A percentile compares a stretch with the other conserved stretches of the same genome.
phyloP scores from a whole-genome alignment of 306 rosid species.

The Fragaria vesca region DNA sequence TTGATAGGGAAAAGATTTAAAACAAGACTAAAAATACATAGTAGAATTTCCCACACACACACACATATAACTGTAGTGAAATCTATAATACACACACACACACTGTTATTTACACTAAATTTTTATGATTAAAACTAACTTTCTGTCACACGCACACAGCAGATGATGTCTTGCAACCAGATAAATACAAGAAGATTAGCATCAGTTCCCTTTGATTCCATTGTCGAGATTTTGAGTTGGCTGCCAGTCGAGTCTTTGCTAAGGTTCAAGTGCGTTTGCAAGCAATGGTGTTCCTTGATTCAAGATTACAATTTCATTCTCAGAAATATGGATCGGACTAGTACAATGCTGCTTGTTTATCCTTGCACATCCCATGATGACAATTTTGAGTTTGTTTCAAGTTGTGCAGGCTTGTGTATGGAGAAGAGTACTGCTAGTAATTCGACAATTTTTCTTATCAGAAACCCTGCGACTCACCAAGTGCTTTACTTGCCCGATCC shows the following conservation, averaged over 20 bases:
- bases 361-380: not conserved
- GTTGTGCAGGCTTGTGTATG: not conserved
- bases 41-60: not conserved
- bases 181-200: not conserved
- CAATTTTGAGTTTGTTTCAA: not conserved
- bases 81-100: too few relatives aligned
- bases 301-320: not conserved
- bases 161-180: not conserved
- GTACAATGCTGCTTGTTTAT: not conserved
- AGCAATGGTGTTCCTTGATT: not conserved
- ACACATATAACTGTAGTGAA: too few relatives aligned
- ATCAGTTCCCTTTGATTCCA: not conserved
- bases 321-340: not conserved
- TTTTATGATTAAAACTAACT: not conserved
- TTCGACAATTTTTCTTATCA: not conserved
- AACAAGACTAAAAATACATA: not conserved
- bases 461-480: not conserved
- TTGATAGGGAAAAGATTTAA: too few relatives aligned
- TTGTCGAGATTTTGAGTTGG: constrained; percentile 4
- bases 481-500: not conserved
- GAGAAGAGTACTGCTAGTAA: not conserved
- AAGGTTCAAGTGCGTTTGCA: constrained; percentile 2
- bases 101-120: too few relatives aligned
- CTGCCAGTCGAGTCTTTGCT: not conserved
- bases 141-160: not conserved